A percentile compares a stretch with the other conserved stretches of the same genome.
Conservation (phyloP, 306 rosid species). For the Vigna nakashimae region DNA sequence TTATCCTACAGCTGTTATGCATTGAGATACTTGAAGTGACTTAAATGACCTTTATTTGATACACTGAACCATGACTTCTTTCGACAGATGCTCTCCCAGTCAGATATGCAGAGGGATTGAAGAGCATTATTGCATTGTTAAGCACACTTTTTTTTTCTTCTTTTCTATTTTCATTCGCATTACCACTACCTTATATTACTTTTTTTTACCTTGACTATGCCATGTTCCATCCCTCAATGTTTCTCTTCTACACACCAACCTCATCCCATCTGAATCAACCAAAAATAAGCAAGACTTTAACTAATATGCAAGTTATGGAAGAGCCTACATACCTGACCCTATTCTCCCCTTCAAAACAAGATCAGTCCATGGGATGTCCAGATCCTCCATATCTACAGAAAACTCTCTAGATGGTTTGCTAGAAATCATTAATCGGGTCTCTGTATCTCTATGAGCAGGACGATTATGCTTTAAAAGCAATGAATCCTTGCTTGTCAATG, state of each 20-base stretch:
- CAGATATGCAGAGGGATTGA: background rate
- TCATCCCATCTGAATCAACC: background rate
- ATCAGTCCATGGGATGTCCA: slow-evolving; percentile 81
- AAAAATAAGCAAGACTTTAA: slow-evolving; percentile 1
- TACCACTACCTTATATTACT: background rate
- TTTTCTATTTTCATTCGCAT: background rate
- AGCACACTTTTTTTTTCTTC: background rate
- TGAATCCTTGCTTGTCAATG: slow-evolving; percentile 44
- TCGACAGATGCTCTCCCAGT: background rate
- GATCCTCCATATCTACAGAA: slow-evolving; percentile 65
- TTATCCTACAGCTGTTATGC: background rate
- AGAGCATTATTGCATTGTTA: background rate
- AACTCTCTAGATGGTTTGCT: slow-evolving; percentile 52
- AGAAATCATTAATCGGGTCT: slow-evolving; percentile 49
- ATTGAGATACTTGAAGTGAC: background rate
- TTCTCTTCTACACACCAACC: background rate
- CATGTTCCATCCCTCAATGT: background rate
- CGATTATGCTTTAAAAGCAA: slow-evolving; percentile 44
- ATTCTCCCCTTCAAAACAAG: slow-evolving; percentile 79
- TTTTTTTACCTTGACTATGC: background rate
- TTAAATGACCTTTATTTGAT: background rate
- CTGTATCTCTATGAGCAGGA: slow-evolving; percentile 54
- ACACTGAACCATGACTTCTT: slow-evolving; percentile 5
- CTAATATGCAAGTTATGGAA: background rate
- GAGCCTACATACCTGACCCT: slow-evolving; percentile 70